Evolutionary conservation across 495 filamentous ascomycete species (phyloP).

Genomic region (Xylaria flabelliformis): DNA sequence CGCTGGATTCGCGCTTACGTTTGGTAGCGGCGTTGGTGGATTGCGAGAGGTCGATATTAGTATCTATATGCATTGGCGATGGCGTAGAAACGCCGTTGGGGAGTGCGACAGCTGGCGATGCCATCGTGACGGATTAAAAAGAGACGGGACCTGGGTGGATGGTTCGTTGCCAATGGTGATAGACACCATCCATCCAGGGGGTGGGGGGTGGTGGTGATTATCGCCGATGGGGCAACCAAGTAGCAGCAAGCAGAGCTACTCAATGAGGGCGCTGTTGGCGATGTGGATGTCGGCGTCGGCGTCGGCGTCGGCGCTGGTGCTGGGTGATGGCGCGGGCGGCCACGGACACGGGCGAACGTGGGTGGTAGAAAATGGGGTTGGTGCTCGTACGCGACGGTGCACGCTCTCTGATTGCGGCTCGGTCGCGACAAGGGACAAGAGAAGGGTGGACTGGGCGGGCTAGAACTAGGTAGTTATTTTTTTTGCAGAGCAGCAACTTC

Average conservation of each 20-base stretch:
- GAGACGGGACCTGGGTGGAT: slow-evolving; percentile 9
- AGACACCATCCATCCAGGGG: slow-evolving; percentile 21
- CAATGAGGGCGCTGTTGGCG: neutral
- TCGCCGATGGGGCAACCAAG: neutral
- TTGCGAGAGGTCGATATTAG: slow-evolving; percentile 43
- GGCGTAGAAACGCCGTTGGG: slow-evolving; percentile 49
- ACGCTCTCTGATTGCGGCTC: slow-evolving; percentile 22
- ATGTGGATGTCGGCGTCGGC: slow-evolving; percentile 10
- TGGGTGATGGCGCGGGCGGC: slow-evolving; percentile 17
- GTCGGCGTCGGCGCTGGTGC: slow-evolving; percentile 13
- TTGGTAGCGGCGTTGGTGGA: slow-evolving; percentile 54
- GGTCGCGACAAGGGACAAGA: slow-evolving; percentile 20
- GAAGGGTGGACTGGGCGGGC: neutral
- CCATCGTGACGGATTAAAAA: slow-evolving; percentile 42
- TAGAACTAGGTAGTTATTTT: too few species aligned
- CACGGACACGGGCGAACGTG: slow-evolving; percentile 14
- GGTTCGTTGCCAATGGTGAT: neutral
- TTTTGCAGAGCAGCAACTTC: neutral
- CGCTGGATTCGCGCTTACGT: slow-evolving; percentile 61
- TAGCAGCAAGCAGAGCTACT: neutral
- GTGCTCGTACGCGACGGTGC: slow-evolving; percentile 26
- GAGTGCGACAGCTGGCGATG: slow-evolving; percentile 49
- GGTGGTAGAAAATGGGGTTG: slow-evolving; percentile 1
- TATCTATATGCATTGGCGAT: slow-evolving; percentile 25
- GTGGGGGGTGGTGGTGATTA: slow-evolving; percentile 11